Conservation (phyloP, 495 filamentous ascomycete species). For the Trichoderma virens region DNA sequence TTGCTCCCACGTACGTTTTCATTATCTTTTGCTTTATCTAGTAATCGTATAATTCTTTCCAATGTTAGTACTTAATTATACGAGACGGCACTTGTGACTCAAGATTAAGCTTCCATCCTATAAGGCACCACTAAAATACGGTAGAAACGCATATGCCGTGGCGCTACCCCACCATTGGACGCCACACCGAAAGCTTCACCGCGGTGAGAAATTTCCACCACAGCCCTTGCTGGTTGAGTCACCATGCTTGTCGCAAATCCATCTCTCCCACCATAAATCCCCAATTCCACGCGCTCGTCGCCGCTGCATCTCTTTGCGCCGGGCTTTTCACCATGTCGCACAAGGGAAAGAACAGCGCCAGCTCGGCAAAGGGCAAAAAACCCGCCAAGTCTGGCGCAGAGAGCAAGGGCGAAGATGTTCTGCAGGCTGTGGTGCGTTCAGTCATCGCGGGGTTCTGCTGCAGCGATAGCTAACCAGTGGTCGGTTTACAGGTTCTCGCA, state of each 20-base stretch:
- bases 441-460: constrained; percentile 14
- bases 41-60: too few relatives aligned
- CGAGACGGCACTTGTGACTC: too few relatives aligned
- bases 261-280: not conserved
- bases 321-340: constrained; percentile 29
- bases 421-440: constrained; percentile 74
- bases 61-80: too few relatives aligned
- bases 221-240: constrained; percentile 4
- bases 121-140: too few relatives aligned
- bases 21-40: too few relatives aligned
- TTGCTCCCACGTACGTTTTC: too few relatives aligned
- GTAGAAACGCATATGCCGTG: not conserved
- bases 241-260: not conserved
- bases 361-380: constrained; percentile 50
- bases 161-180: not conserved
- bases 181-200: constrained; percentile 1
- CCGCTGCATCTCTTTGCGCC: not conserved
- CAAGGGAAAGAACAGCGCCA: constrained; percentile 34
- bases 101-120: too few relatives aligned
- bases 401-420: constrained; percentile 71
- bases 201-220: constrained; percentile 5
- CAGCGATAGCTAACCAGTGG: constrained; percentile 14
- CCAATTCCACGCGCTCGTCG: not conserved
- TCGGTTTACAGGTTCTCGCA: constrained; percentile 55
- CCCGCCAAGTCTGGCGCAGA: constrained; percentile 37